These are phyloP conservation scores for Kokia cookei DNA, from an alignment of 441 rosid genomes.

Conservation along the genomic window DNA sequence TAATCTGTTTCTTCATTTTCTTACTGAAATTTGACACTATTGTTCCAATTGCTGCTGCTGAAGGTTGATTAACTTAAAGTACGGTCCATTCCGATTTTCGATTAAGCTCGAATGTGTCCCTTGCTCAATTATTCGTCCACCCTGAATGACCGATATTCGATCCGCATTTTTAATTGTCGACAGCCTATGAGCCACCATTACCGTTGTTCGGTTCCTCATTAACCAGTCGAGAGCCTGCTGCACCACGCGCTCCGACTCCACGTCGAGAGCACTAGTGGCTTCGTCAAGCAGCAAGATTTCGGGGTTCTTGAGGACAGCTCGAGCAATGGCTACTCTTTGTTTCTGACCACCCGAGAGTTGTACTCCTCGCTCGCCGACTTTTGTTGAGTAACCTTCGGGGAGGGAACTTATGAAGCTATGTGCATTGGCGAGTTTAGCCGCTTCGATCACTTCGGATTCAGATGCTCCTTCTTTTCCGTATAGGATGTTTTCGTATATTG, in stretches of 20 bases:
- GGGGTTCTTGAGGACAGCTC: conserved; percentile 84
- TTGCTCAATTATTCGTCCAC: conserved; percentile 69
- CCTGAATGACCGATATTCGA: conserved; percentile 68
- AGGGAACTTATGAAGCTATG: conserved; percentile 74
- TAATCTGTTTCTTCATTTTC: not conserved
- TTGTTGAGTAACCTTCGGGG: conserved; percentile 76
- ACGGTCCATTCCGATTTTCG: conserved; percentile 64
- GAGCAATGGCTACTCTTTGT: conserved; percentile 86
- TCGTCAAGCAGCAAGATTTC: conserved; percentile 78
- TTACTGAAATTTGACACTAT: not conserved
- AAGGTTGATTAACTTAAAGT: conserved; percentile 71
- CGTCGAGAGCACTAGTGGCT: conserved; percentile 84
- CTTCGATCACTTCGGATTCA: conserved; percentile 70
- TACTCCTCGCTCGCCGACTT: conserved; percentile 84
- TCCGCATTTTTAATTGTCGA: conserved; percentile 87
- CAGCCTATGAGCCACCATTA: conserved; percentile 84
- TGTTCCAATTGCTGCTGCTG: conserved; percentile 47
- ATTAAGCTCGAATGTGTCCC: conserved; percentile 67
- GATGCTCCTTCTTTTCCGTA: conserved; percentile 81
- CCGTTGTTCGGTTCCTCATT: conserved; percentile 72
- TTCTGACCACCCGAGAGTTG: conserved; percentile 90
- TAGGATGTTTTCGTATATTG: conserved; percentile 76
- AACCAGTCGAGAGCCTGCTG: conserved; percentile 83
- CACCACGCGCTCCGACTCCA: conserved; percentile 77
- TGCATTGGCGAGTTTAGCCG: conserved; percentile 82